Evolutionary conservation across 179 eudicot genomes (phyloP).

Genomic region (Patellifolia procumbens): DNA sequence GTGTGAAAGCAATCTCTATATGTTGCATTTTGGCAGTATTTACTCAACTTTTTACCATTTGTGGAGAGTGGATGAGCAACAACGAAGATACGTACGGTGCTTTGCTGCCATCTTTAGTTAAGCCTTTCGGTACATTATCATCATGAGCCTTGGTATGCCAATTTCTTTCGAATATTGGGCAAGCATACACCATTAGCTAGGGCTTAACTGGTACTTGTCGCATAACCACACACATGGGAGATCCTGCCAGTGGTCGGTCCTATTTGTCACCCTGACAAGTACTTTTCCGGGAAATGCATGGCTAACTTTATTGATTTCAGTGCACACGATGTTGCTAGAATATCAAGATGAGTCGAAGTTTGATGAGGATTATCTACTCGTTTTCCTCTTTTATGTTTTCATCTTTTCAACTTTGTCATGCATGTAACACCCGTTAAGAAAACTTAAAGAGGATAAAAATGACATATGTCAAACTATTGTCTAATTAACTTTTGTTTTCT

Average conservation of each 20-base stretch:
- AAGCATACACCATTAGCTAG: background rate
- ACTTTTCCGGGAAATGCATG: background rate
- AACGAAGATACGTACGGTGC: background rate
- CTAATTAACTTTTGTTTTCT: slow-evolving; percentile 10
- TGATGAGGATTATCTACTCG: background rate
- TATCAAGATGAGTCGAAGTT: background rate
- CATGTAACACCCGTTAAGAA: background rate
- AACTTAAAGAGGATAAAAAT: background rate
- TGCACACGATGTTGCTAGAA: background rate
- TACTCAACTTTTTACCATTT: background rate
- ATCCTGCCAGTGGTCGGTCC: background rate
- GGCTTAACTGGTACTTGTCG: background rate
- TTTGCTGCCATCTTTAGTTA: background rate
- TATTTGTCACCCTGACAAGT: background rate
- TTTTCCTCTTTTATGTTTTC: slow-evolving; percentile 3
- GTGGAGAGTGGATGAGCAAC: background rate
- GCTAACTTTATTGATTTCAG: background rate
- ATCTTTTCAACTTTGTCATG: background rate
- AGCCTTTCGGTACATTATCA: background rate
- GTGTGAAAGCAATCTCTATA: background rate
- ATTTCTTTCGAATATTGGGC: background rate
- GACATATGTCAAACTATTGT: background rate
- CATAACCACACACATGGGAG: background rate
- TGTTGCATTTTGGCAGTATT: slow-evolving; percentile 8
- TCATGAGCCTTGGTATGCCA: background rate